Evolutionary conservation across 2,329 filamentous ascomycete genomes (phyloP), one percentile per base, ranked within the genome.

Genomic region (Neurospora sp.): DNA sequence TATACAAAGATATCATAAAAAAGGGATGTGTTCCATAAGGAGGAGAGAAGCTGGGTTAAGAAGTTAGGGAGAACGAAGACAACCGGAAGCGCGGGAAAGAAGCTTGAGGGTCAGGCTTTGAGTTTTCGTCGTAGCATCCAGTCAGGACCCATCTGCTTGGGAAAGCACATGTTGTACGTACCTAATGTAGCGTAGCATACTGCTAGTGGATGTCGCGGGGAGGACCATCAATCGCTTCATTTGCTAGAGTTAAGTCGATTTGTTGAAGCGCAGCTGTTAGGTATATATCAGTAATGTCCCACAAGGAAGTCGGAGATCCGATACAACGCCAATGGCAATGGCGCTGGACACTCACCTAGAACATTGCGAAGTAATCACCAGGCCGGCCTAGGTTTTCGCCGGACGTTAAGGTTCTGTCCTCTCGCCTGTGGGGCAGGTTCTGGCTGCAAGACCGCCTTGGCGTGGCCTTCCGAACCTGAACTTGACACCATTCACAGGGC

Each of bases 1-100:
- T 1, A 28, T 28, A 28, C 28, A 1, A 1, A 28, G 28, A 1
- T 0, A 28, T 28, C 4, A 28, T 1, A 1, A 28, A 0, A 28
- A 28, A 28, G 28, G 28, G 28, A 28, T 28, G 28, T 28, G 28
- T 28, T 28, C 28, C 28, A 28, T 28, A 0, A 28, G 28, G 38
- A 6, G 38, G 4, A 39, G 38, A 6, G 12, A 3, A 39, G 8
- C 38, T 4, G 11, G 4, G 4, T 39, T 1, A 39, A 39, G 11
- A 15, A 12, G 12, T 5, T 0, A 6, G 11, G 38, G 41, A 19
- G 3, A 43, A n/a, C 0, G 41, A 10, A 43, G 41, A 41, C 8
- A 10, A 10, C 8, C 8, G 8, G 8, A 19, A 5, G 40, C 17
- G 41, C 41, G 10, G 17, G 8, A n/a, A 43, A 2, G 41, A 0